Evolutionary conservation across 2,329 filamentous ascomycete species (phyloP), one percentile per base, ranked within the genome.

Genomic region (Pestalotiopsis sp.): DNA sequence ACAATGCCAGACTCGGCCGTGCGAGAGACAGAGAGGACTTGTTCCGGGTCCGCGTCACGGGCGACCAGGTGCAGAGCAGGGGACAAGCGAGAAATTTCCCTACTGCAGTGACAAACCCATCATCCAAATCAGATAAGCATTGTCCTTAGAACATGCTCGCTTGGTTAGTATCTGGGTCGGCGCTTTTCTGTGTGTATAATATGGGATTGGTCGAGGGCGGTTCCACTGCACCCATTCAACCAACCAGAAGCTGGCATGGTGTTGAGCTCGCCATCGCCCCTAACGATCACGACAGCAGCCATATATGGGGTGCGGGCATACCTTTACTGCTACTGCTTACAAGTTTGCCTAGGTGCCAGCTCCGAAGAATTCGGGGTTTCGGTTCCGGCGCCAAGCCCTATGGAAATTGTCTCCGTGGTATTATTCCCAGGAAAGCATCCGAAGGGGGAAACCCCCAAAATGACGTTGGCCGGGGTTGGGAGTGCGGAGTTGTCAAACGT

Each of bases 231-330:
- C 17, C 7, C 45, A 17, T 36, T 36, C 7, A 9, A 13, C 65
- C 65, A 67, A 67, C 65, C 52, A 67, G 27, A 59, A 17, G 17
- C 23, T 4, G 31, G 31, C 27, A 45, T n/a, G 36, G 65, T 45
- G n/a, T 23, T 49, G 56, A 67, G 31, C 63, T 67, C 65, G 65
- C 25, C 65, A 67, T 67, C 38, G 52, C 31, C 52, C 23, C 68
- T n/a, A 25, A 63, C 58, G 25, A 38, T 20, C 27, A 58, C 57
- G 63, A 61, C 61, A 69, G 17, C 62, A 31, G 12, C 13, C 49
- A 23, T 14, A 58, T 66, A 66, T 66, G 57, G 49, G 63, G 36
- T 31, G 45, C 41, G 36, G 23, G 31, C 31, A 36, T 36, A 36
- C 31, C 31, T 9, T 36, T 0, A 36, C 31, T n/a, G 17, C 20